Percentiles rank a stretch among this genome's conserved stretches.
These are phyloP conservation scores for Ogataea polymorpha DNA, from an alignment of 805 yeast genomes.

Conservation along the genomic window DNA sequence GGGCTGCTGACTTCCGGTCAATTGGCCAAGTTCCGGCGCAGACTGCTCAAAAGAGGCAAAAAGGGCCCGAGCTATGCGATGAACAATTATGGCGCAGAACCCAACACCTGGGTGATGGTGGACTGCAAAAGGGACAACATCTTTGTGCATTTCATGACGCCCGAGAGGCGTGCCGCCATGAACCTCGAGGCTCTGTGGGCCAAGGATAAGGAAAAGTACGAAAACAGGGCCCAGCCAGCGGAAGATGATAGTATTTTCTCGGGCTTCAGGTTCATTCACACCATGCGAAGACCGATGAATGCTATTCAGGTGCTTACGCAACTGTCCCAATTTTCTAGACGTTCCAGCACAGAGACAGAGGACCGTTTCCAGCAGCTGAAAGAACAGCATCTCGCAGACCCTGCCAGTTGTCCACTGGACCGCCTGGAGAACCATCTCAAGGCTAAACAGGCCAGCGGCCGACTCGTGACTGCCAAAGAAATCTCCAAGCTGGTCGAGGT, in stretches of 20 bases:
- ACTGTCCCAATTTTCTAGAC: slow-evolving; percentile 6
- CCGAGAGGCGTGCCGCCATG: slow-evolving; percentile 61
- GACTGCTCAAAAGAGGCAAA: slow-evolving; percentile 53
- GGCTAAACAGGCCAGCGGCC: slow-evolving; percentile 30
- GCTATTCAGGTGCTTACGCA: slow-evolving; percentile 7
- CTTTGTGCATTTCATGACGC: slow-evolving; percentile 69
- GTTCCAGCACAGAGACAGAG: slow-evolving; percentile 14
- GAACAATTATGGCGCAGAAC: slow-evolving; percentile 51
- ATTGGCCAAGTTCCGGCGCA: slow-evolving; percentile 46
- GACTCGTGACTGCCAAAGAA: slow-evolving; percentile 21
- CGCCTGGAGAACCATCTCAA: slow-evolving; percentile 23
- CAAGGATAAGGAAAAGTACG: slow-evolving; percentile 18
- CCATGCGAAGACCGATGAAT: slow-evolving; percentile 18
- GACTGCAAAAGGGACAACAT: slow-evolving; percentile 64
- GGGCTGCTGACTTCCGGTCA: slow-evolving; percentile 65
- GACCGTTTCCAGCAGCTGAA: slow-evolving; percentile 18
- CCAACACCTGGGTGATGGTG: slow-evolving; percentile 82
- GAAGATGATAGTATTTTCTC: slow-evolving; percentile 42
- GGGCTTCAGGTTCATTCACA: slow-evolving; percentile 46
- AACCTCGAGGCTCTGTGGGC: slow-evolving; percentile 70
- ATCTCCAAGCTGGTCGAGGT: slow-evolving; percentile 21
- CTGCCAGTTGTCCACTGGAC: slow-evolving; percentile 18
- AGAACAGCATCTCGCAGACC: slow-evolving; percentile 21
- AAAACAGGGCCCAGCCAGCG: slow-evolving; percentile 15
- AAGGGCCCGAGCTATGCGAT: slow-evolving; percentile 52